Conservation (phyloP, 257 asterid genomes). For the Salvia miltiorrhiza region DNA sequence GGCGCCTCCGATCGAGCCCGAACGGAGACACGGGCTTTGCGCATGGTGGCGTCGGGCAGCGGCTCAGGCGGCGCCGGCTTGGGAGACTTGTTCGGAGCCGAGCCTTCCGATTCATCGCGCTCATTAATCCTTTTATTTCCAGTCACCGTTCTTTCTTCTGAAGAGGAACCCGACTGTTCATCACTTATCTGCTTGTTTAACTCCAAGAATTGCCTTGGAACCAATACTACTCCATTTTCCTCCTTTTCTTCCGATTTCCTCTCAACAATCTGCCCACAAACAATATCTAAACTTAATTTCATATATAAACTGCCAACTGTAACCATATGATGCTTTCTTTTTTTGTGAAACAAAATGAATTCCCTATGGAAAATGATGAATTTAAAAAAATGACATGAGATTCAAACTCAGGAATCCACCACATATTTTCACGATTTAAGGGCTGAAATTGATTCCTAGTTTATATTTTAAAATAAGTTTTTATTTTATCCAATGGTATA, state of each 20-base stretch:
- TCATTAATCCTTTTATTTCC: constrained; percentile 44
- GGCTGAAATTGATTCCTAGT: no score
- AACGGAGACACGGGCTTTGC: constrained; percentile 92
- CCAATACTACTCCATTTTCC: constrained; percentile 22
- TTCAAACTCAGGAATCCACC: no score
- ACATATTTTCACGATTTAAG: no score
- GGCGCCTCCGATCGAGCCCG: constrained; percentile 98
- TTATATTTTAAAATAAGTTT: no score
- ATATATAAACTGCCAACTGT: no score
- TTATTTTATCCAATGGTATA: no score
- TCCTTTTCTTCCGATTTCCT: constrained; percentile 27
- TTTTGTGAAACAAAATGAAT: no score
- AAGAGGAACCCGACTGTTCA: constrained; percentile 47
- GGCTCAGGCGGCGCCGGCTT: constrained; percentile 43
- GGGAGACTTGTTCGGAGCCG: constrained; percentile 49
- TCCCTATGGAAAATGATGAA: no score
- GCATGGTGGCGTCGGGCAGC: constrained; percentile 69
- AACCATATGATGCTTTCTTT: no score
- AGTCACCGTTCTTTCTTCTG: constrained; percentile 72
- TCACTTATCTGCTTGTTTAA: constrained; percentile 29
- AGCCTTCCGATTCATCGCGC: constrained; percentile 66
- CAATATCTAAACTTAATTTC: no score
- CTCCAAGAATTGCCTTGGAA: constrained; percentile 69
- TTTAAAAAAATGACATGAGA: no score
- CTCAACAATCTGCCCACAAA: constrained; percentile 16